Base-by-base conservation (phyloP, 805 yeast species). In the Millerago galiae region DNA sequence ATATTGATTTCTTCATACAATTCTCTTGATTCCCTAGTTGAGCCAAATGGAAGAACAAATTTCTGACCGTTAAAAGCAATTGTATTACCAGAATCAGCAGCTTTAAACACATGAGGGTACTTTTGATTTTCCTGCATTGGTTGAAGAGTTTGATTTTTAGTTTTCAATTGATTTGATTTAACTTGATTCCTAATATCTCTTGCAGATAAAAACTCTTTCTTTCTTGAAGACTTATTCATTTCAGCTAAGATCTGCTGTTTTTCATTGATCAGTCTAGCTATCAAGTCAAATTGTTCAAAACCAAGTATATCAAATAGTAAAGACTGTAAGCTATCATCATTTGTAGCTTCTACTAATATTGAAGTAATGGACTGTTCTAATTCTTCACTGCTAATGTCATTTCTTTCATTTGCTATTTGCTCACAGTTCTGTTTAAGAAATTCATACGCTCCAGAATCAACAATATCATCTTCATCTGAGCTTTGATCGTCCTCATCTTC, bases 61-160 rank as follows among this genome's bases (percentile, higher is more conserved):
- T 82, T 83, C 46, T 83, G 83, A 1, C 97, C 97, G 7, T 87
- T 76, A 35, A 87, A 75, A 0, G 90, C 79, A n/a, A 87, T 59
- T 27, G 81, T 79, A 35, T 77, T 78, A 7, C 84, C 81, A 0
- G 81, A 78, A 34, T 79, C 87, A 39, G 74, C 77, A 35, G 81
- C 68, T 48, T 84, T 77, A 61, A 72, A 93, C 2, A 93, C 97
- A 63, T 95, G 95, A 0, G 97, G 96, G 54, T 88, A 91, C 41
- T 73, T 66, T 15, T 72, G 72, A 31, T 66, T 68, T 5, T 67
- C 58, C 12, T 61, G 54, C 29, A 70, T 74, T 1, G 78, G 75
- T 12, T 68, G 68, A 14, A 81, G 55, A 17, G 66, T 65, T 38
- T 68, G 70, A 51, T 74, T 75, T 51, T 71, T 74, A 0, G 80